Evolutionary conservation across 2,329 filamentous ascomycete species (phyloP).

Genomic region (Sporothrix curviconia): DNA sequence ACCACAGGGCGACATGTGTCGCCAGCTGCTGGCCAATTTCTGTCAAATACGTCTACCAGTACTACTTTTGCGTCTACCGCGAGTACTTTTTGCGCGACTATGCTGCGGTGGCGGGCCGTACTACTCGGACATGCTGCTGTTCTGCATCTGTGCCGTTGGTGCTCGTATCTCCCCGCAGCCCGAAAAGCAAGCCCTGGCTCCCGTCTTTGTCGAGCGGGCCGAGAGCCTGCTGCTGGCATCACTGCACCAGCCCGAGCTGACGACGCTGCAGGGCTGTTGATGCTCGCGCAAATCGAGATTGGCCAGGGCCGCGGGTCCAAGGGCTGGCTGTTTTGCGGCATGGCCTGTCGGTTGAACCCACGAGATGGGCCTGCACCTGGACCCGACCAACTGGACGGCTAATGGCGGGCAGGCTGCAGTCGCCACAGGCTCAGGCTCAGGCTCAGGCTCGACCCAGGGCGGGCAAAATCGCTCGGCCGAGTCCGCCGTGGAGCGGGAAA

Average conservation of each 20-base stretch:
- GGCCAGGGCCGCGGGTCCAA: slow-evolving; percentile 42
- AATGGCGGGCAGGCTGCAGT: slow-evolving; percentile 17
- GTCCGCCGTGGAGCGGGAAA: slow-evolving; percentile 38
- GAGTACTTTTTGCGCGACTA: slow-evolving; percentile 47
- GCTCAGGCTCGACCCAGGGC: too few relatives aligned
- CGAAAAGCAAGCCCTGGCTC: slow-evolving; percentile 30
- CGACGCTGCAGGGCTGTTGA: slow-evolving; percentile 25
- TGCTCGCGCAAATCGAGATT: slow-evolving; percentile 31
- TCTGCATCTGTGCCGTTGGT: slow-evolving; percentile 42
- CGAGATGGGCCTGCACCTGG: slow-evolving; percentile 47
- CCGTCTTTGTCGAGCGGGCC: slow-evolving; percentile 39
- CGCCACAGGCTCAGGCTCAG: background rate
- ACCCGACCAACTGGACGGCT: slow-evolving; percentile 45
- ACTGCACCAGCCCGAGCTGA: slow-evolving; percentile 41
- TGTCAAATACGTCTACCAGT: slow-evolving; percentile 43
- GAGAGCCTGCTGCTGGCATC: slow-evolving; percentile 38
- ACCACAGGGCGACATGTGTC: slow-evolving; percentile 39
- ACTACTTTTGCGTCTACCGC: slow-evolving; percentile 44
- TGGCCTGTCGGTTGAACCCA: slow-evolving; percentile 46
- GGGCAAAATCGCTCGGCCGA: slow-evolving; percentile 23
- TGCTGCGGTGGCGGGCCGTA: slow-evolving; percentile 40
- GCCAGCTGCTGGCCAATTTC: slow-evolving; percentile 40
- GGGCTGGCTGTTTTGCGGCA: slow-evolving; percentile 46
- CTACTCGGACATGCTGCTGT: slow-evolving; percentile 44
- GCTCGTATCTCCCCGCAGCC: slow-evolving; percentile 39